A percentile compares a stretch with the other conserved stretches of the same genome.
phyloP scores from a whole-genome alignment of 208 protist genomes.

The Angomonas deanei region DNA sequence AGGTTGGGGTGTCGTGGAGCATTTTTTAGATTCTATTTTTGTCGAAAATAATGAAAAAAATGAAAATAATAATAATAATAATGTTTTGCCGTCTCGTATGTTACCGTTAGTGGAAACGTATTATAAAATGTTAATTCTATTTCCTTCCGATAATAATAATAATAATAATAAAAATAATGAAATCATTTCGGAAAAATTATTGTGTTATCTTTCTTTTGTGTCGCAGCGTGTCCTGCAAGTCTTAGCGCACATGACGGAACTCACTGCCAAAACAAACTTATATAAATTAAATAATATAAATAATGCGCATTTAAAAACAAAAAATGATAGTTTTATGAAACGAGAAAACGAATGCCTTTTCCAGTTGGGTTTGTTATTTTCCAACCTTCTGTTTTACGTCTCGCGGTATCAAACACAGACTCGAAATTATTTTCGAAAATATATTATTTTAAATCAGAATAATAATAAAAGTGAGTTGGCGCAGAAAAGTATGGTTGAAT shows the following conservation, averaged over 20 bases:
- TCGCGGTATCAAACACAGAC: neutral
- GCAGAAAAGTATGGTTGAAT: neutral
- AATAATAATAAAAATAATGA: neutral
- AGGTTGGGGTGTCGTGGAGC: constrained; percentile 34
- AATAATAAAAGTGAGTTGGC: neutral
- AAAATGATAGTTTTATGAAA: neutral
- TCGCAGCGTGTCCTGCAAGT: neutral
- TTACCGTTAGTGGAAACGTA: neutral
- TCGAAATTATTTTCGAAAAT: neutral
- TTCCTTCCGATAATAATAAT: neutral
- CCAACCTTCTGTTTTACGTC: neutral
- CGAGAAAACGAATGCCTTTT: neutral
- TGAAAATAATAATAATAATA: neutral
- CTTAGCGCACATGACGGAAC: neutral
- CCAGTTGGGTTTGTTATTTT: neutral
- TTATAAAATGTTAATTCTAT: neutral
- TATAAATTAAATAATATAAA: neutral
- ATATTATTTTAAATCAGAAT: neutral
- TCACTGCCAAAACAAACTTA: neutral
- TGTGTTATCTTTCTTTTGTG: neutral
- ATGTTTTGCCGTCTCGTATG: neutral
- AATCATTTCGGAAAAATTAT: neutral
- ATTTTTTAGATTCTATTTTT: neutral
- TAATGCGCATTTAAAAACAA: neutral
- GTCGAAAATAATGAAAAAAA: neutral